Evolutionary conservation across 2,329 filamentous ascomycete genomes (phyloP).

Genomic region (Colletotrichum cuscutae): DNA sequence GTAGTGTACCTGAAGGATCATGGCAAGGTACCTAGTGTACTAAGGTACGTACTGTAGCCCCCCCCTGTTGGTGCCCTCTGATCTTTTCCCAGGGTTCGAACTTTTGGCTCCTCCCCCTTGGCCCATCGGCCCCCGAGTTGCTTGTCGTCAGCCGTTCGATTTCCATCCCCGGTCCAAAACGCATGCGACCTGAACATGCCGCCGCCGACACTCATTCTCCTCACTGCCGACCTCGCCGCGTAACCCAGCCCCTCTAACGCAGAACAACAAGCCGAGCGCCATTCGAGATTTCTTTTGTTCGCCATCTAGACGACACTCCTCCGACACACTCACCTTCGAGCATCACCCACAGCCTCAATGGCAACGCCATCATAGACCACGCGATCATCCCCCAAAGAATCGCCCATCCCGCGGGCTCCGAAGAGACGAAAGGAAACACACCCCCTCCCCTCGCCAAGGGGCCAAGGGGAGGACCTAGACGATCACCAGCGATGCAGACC

Average conservation of each 20-base stretch:
- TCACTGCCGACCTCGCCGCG: neutral
- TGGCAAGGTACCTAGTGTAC: no score
- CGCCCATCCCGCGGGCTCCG: neutral
- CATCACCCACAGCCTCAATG: neutral
- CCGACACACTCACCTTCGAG: neutral
- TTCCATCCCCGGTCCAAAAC: neutral
- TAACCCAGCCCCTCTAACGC: neutral
- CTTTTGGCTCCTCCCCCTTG: neutral
- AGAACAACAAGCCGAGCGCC: neutral
- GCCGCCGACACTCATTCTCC: neutral
- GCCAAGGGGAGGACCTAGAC: neutral
- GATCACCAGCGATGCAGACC: constrained; percentile 9
- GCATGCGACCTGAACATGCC: neutral
- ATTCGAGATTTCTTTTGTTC: neutral
- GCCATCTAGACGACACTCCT: neutral
- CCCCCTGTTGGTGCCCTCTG: neutral
- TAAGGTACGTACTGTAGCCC: neutral
- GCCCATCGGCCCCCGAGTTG: neutral
- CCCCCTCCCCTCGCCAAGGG: neutral
- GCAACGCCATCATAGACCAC: neutral
- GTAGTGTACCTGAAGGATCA: no score
- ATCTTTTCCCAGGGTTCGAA: neutral
- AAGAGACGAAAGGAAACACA: neutral
- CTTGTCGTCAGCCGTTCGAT: neutral
- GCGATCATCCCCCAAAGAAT: neutral